Conservation (phyloP, 1,284 basidiomycete species). For the Tranzscheliella williamsii region DNA sequence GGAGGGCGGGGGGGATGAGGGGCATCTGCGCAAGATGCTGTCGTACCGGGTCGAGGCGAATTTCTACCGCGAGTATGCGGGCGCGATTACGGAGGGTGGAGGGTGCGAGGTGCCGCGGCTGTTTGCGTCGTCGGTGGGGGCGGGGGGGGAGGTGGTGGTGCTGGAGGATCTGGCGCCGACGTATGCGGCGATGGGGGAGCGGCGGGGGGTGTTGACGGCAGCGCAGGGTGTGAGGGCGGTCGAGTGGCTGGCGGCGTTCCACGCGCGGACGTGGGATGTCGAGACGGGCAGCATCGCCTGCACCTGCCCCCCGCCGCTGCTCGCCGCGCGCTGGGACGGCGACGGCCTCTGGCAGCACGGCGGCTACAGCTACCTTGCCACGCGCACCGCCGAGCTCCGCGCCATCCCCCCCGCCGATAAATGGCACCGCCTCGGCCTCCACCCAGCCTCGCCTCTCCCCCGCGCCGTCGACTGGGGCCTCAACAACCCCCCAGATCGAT, state of each 20-base stretch:
- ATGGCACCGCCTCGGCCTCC: slow-evolving; percentile 23
- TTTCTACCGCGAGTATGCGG: slow-evolving; percentile 23
- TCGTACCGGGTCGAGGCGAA: slow-evolving; percentile 39
- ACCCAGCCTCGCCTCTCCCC: slow-evolving; percentile 9
- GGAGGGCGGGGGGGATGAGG: slow-evolving; percentile 20
- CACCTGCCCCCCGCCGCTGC: slow-evolving; percentile 7
- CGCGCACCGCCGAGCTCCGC: slow-evolving; percentile 12
- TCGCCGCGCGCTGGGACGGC: slow-evolving; percentile 5
- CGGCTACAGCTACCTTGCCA: slow-evolving; percentile 36
- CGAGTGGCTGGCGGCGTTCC: slow-evolving; percentile 29
- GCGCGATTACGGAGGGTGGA: not conserved
- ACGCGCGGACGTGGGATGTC: slow-evolving; percentile 17
- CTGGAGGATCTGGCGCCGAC: slow-evolving; percentile 12
- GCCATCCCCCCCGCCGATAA: slow-evolving; percentile 7
- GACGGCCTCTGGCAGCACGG: slow-evolving; percentile 35
- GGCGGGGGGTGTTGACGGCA: slow-evolving; percentile 11
- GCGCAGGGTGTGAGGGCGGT: slow-evolving; percentile 11
- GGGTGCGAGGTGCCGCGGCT: slow-evolving; percentile 8
- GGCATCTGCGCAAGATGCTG: slow-evolving; percentile 31
- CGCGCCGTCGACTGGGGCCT: slow-evolving; percentile 22
- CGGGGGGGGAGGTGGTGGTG: slow-evolving; percentile 4
- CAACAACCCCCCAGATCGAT: slow-evolving; percentile 11
- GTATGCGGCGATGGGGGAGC: slow-evolving; percentile 13
- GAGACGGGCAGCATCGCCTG: not conserved
- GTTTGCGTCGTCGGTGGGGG: not conserved